These are phyloP conservation scores for Naganishia randhawae DNA, from an alignment of 768 basidiomycete genomes.

Conservation along the genomic window DNA sequence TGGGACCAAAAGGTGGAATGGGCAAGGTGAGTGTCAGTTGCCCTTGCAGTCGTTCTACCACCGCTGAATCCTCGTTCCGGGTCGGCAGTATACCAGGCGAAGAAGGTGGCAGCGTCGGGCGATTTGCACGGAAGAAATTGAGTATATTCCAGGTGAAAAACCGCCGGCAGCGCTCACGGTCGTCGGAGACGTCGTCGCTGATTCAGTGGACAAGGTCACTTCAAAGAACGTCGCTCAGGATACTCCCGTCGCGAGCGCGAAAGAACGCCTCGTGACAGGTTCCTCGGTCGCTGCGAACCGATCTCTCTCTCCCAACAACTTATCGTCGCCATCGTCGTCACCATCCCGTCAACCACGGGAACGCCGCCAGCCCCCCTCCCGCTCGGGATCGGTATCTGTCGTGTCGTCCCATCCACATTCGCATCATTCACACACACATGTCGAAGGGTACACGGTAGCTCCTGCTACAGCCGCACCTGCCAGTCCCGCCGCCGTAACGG, in stretches of 20 bases:
- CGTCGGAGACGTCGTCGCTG: neutral
- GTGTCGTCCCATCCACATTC: neutral
- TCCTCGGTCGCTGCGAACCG: neutral
- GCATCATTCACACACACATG: neutral
- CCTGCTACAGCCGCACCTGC: conserved; percentile 13
- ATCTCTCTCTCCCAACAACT: neutral
- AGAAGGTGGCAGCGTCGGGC: conserved; percentile 84
- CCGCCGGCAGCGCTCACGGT: neutral
- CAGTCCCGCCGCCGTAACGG: conserved; percentile 2
- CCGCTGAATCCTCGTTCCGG: neutral
- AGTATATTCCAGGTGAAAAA: conserved; percentile 46
- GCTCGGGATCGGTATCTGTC: neutral
- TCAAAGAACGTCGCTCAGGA: neutral
- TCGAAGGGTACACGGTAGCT: conserved; percentile 18
- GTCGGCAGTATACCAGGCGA: conserved; percentile 69
- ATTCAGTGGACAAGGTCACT: neutral
- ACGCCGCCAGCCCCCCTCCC: neutral
- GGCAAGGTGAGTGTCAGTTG: conserved; percentile 60
- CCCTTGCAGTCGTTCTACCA: neutral
- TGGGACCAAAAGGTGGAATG: conserved; percentile 71
- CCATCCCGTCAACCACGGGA: neutral
- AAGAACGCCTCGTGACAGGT: neutral
- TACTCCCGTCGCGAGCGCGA: neutral
- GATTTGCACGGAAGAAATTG: conserved; percentile 67
- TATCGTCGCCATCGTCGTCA: conserved; percentile 6